Evolutionary conservation across 1,284 basidiomycete species (phyloP).

Genomic region (Heterobasidion occidentale): DNA sequence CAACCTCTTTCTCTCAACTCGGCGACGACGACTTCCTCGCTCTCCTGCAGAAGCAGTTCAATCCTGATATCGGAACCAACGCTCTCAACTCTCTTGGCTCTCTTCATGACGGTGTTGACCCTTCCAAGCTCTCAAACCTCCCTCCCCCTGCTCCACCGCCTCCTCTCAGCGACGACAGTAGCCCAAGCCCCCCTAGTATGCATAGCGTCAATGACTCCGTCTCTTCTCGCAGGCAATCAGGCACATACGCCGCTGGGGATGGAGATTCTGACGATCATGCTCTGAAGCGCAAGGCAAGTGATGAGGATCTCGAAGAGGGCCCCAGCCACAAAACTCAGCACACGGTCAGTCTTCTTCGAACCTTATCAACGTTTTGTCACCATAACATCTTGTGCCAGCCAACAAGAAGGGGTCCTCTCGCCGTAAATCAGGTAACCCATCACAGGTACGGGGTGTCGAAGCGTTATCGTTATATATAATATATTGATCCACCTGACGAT

Average conservation of each 20-base stretch:
- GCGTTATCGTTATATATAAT: not conserved
- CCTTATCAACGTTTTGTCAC: constrained; percentile 1
- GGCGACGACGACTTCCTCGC: constrained; percentile 73
- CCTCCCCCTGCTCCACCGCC: constrained; percentile 29
- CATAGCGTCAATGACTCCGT: constrained; percentile 21
- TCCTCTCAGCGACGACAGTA: constrained; percentile 53
- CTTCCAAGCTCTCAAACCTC: constrained; percentile 41
- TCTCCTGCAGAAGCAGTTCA: constrained; percentile 69
- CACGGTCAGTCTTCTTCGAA: constrained; percentile 35
- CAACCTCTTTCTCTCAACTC: constrained; percentile 52
- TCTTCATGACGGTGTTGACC: constrained; percentile 39
- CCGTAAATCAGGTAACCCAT: constrained; percentile 33
- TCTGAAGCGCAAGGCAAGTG: constrained; percentile 69
- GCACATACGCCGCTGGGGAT: constrained; percentile 16
- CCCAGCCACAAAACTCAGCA: constrained; percentile 61
- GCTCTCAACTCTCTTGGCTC: constrained; percentile 18
- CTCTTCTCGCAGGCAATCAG: constrained; percentile 24
- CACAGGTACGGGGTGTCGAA: constrained; percentile 18
- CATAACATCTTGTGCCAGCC: constrained; percentile 2
- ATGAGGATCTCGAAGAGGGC: constrained; percentile 45
- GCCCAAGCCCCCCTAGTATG: constrained; percentile 60
- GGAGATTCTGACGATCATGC: constrained; percentile 33
- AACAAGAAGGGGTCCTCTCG: constrained; percentile 22
- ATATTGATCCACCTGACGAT: not conserved
- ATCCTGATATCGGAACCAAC: constrained; percentile 15